Conservation (phyloP, 1,139 yeast genomes). For the Wickerhamomyces sp. region DNA sequence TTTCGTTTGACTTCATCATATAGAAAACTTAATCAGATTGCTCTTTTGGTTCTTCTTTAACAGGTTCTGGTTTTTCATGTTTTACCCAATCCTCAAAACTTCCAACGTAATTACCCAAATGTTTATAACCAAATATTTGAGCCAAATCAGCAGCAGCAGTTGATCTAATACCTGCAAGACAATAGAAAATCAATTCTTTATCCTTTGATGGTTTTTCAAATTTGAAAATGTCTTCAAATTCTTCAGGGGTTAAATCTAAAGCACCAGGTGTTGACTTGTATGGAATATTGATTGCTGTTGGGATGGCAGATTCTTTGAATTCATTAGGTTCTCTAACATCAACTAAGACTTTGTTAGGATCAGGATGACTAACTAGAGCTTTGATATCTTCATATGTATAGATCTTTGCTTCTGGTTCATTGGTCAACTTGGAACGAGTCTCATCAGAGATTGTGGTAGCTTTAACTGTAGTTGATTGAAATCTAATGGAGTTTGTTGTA, state of each 20-base stretch:
- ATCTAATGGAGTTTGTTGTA: slow-evolving; percentile 3
- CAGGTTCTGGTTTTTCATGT: slow-evolving; percentile 11
- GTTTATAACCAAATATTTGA: slow-evolving; percentile 77
- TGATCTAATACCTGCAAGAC: slow-evolving; percentile 90
- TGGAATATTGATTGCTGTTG: slow-evolving; percentile 83
- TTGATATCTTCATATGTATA: slow-evolving; percentile 57
- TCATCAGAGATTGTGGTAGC: slow-evolving; percentile 9
- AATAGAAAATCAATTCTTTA: slow-evolving; percentile 80
- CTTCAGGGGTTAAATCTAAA: slow-evolving; percentile 69
- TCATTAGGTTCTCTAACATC: slow-evolving; percentile 95
- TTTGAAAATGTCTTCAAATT: slow-evolving; percentile 76
- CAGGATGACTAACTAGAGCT: slow-evolving; percentile 38
- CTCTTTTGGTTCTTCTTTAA: slow-evolving; percentile 1
- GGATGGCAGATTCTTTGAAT: slow-evolving; percentile 66
- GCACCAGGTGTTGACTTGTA: slow-evolving; percentile 95
- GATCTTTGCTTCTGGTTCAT: slow-evolving; percentile 38
- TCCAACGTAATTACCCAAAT: slow-evolving; percentile 75
- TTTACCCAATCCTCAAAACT: slow-evolving; percentile 81
- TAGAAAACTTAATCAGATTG: neutral
- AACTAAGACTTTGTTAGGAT: slow-evolving; percentile 48
- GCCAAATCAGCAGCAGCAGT: slow-evolving; percentile 91
- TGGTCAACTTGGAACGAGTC: slow-evolving; percentile 8
- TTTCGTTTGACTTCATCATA: too few relatives aligned
- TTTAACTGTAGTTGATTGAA: slow-evolving; percentile 11
- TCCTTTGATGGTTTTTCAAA: slow-evolving; percentile 72